Conservation (phyloP, 1,284 basidiomycete genomes). For the Schizophyllum commune region DNA sequence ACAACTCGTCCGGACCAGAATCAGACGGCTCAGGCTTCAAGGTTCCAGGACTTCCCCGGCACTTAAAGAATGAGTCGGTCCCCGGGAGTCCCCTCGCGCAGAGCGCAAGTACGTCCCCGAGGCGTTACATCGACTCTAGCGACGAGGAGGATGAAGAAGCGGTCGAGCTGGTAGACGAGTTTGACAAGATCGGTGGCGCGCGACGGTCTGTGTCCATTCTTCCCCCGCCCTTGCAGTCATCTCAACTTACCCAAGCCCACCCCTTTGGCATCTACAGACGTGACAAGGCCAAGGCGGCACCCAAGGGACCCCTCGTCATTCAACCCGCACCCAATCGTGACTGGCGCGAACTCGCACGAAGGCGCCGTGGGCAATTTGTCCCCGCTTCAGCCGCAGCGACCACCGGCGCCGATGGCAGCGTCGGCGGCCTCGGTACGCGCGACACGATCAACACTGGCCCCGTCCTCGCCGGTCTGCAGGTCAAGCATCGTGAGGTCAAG, state of each 20-base stretch:
- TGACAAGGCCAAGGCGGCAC: conserved; percentile 35
- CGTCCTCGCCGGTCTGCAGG: conserved; percentile 53
- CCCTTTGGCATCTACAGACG: conserved; percentile 27
- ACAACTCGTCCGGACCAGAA: conserved; percentile 50
- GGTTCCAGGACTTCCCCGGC: conserved; percentile 50
- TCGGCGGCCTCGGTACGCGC: conserved; percentile 68
- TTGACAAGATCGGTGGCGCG: conserved; percentile 63
- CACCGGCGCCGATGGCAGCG: conserved; percentile 69
- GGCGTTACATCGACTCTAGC: conserved; percentile 40
- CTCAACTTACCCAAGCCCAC: conserved; percentile 58
- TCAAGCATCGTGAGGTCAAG: conserved; percentile 29
- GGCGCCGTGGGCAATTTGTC: conserved; percentile 46
- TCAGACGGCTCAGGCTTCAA: conserved; percentile 49
- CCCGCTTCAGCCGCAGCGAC: conserved; percentile 56
- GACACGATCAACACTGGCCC: conserved; percentile 67
- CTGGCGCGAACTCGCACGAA: conserved; percentile 74
- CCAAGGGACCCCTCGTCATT: conserved; percentile 71
- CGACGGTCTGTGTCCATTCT: conserved; percentile 51
- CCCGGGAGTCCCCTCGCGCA: conserved; percentile 53
- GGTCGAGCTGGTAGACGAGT: conserved; percentile 69
- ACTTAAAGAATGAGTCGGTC: conserved; percentile 34
- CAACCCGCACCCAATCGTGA: conserved; percentile 78
- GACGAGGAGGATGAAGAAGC: conserved; percentile 45
- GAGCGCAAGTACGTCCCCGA: conserved; percentile 36
- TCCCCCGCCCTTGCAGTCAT: conserved; percentile 24